A percentile compares a stretch with the other conserved stretches of the same genome.
Evolutionary conservation across 148 eudicot genomes (phyloP).

Genomic region (Silene latifolia): DNA sequence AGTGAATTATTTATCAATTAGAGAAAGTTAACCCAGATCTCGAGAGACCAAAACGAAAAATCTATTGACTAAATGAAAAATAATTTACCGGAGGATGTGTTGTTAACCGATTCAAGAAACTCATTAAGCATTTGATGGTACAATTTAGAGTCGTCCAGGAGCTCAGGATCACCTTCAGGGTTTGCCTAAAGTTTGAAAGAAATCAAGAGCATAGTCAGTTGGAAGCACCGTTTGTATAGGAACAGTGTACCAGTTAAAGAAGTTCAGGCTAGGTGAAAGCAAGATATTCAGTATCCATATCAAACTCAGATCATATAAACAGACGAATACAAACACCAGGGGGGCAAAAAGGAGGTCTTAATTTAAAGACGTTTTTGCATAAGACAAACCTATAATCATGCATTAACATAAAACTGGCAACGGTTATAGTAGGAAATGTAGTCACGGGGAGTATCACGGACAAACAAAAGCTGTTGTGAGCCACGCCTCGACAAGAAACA

Average conservation of each 20-base stretch:
- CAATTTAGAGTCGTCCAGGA: constrained; percentile 78
- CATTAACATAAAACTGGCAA: too few species aligned
- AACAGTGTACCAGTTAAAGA: neutral
- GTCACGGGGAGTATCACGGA: too few species aligned
- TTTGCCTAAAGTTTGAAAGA: constrained; percentile 31
- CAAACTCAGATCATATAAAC: neutral
- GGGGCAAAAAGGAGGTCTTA: neutral
- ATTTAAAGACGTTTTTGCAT: too few species aligned
- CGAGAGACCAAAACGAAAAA: neutral
- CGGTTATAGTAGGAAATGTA: too few species aligned
- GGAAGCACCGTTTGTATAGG: neutral
- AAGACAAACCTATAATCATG: too few species aligned
- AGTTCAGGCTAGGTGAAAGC: neutral
- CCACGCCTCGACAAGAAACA: too few species aligned
- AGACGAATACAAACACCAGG: too few species aligned
- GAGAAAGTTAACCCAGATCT: neutral
- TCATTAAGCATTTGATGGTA: constrained; percentile 87
- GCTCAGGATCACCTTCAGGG: constrained; percentile 80
- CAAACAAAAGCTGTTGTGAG: too few species aligned
- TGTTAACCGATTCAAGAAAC: constrained; percentile 73
- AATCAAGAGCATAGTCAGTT: neutral
- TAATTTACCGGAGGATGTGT: constrained; percentile 60
- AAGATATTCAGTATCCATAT: neutral
- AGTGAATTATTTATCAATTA: neutral
- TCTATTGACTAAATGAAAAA: neutral